phyloP scores from a whole-genome alignment of 306 rosid genomes.

The Lathyrus aphaca region DNA sequence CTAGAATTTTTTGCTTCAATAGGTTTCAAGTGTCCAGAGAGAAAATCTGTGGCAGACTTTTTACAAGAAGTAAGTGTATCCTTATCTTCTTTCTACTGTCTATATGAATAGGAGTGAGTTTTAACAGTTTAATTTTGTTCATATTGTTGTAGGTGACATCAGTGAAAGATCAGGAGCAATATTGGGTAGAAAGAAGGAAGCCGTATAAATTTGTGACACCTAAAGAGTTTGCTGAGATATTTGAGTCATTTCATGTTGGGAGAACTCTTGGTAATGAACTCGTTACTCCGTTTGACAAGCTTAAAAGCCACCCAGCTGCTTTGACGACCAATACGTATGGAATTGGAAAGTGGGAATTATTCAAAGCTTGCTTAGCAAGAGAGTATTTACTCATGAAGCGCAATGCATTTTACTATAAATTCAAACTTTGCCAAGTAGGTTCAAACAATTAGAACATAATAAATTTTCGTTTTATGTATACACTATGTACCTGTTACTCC shows the following conservation, averaged over 20 bases:
- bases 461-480: background rate
- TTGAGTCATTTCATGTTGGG: constrained; percentile 51
- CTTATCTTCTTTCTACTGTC: background rate
- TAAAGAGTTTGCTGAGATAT: constrained; percentile 48
- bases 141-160: constrained; percentile 41
- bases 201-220: constrained; percentile 51
- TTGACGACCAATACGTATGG: constrained; percentile 49
- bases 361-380: constrained; percentile 49
- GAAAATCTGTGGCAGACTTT: constrained; percentile 61
- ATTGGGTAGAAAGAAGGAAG: constrained; percentile 46
- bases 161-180: constrained; percentile 56
- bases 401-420: constrained; percentile 44
- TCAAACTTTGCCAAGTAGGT: constrained; percentile 49
- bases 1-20: constrained; percentile 51
- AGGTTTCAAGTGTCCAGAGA: constrained; percentile 58
- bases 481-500: background rate
- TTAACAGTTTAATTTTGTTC: background rate
- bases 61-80: constrained; percentile 51
- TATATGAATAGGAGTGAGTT: background rate
- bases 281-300: constrained; percentile 50
- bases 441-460: background rate
- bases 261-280: constrained; percentile 39
- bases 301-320: constrained; percentile 53
- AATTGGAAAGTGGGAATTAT: constrained; percentile 39
- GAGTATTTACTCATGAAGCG: constrained; percentile 54